Conservation (phyloP, 257 asterid genomes). For the Salvia miltiorrhiza region DNA sequence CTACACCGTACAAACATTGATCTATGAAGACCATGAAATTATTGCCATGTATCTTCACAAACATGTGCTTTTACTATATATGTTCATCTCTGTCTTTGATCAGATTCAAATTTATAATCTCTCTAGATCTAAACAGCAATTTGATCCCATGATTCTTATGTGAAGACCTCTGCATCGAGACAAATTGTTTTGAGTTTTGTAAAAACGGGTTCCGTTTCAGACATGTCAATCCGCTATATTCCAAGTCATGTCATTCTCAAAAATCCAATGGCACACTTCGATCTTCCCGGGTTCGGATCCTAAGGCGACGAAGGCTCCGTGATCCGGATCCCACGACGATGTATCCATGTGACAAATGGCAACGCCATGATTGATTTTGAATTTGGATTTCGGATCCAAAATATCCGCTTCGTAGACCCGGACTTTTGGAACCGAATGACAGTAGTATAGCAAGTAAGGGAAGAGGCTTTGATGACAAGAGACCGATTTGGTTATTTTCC, state of each 20-base stretch:
- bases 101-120: too few species aligned
- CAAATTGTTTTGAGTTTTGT: too few species aligned
- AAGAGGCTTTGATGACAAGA: slow-evolving; percentile 71
- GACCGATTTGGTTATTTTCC: slow-evolving; percentile 55
- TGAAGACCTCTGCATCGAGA: too few species aligned
- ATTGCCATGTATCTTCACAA: too few species aligned
- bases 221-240: slow-evolving; percentile 30
- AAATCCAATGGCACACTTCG: slow-evolving; percentile 85
- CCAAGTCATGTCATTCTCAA: slow-evolving; percentile 80
- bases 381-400: slow-evolving; percentile 46
- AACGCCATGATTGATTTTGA: slow-evolving; percentile 57
- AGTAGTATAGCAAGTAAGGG: slow-evolving; percentile 64
- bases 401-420: slow-evolving; percentile 76
- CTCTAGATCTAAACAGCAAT: too few species aligned
- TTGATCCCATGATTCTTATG: too few species aligned
- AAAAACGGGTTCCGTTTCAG: too few species aligned
- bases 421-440: slow-evolving; percentile 79
- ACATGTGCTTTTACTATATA: too few species aligned
- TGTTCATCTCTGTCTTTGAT: too few species aligned
- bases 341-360: slow-evolving; percentile 86
- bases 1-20: too few species aligned
- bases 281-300: slow-evolving; percentile 72
- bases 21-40: too few species aligned
- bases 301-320: slow-evolving; percentile 65
- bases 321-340: slow-evolving; percentile 56